phyloP scores from a whole-genome alignment of 2,329 filamentous ascomycete genomes.

The Colletotrichum cuscutae region DNA sequence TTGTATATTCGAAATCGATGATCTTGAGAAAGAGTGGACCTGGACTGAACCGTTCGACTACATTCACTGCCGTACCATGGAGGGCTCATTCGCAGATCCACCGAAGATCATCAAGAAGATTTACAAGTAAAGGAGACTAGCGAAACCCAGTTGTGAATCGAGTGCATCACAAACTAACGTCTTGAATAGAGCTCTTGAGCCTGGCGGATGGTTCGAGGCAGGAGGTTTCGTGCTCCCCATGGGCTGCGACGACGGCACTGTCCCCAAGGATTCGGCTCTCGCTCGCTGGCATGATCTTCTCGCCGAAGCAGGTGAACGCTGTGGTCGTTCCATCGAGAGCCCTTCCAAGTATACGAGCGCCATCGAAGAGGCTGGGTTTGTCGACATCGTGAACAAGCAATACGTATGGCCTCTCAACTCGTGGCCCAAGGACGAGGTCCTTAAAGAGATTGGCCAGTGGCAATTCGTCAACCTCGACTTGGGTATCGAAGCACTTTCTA shows the following conservation, averaged over 20 bases:
- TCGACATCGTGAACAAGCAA: slow-evolving; percentile 1
- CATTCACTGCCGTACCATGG: slow-evolving; percentile 48
- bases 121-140: background rate
- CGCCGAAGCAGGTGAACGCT: slow-evolving; percentile 41
- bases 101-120: background rate
- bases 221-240: slow-evolving; percentile 41
- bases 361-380: slow-evolving; percentile 24
- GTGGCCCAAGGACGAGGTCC: slow-evolving; percentile 35
- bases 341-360: slow-evolving; percentile 39
- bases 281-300: slow-evolving; percentile 43
- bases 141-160: background rate
- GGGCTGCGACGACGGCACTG: slow-evolving; percentile 44
- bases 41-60: slow-evolving; percentile 51
- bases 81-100: slow-evolving; percentile 39
- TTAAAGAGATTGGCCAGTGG: slow-evolving; percentile 29
- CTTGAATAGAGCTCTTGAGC: slow-evolving; percentile 37
- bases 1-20: slow-evolving; percentile 56
- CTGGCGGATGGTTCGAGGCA: slow-evolving; percentile 46
- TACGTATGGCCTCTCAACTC: slow-evolving; percentile 34
- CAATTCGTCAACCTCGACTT: slow-evolving; percentile 42
- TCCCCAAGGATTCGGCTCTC: slow-evolving; percentile 42
- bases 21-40: slow-evolving; percentile 52
- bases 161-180: background rate
- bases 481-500: slow-evolving; percentile 46
- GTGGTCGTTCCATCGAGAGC: slow-evolving; percentile 43